Base-by-base conservation (phyloP, 2,329 filamentous ascomycete genomes). In the Trichoderma guizhouense region DNA sequence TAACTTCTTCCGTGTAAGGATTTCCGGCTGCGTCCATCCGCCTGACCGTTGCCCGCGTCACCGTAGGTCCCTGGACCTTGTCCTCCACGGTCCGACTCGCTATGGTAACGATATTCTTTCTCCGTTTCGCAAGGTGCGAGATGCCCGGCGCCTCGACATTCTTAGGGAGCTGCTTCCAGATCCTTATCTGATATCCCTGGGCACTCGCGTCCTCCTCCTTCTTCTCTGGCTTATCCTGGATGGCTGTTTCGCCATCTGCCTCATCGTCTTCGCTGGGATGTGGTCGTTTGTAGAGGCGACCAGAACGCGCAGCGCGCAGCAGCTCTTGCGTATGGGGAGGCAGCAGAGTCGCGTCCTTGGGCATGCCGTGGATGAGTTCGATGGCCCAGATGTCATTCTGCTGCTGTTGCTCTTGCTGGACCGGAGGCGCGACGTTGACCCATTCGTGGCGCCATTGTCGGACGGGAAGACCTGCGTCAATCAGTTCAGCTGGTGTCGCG, bases 391-490 rank as follows among this genome's bases (percentile, higher is more conserved):
- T 85, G 79, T 92, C 89, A 77, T 90, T 89, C 75, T 87, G 87
- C 73, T 90, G 85, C 36, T 83, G 85, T 32, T 86, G 89, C 76
- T 95, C 92, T 74, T 89, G 85, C 47, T 89, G 86, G 11, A 87
- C 84, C 14, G 89, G 89, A 67, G 93, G 91, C 75, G 89, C 90
- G 78, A 95, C 84, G 55, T 84, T 91, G 71, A 93, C 87, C 82
- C 85, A 85, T 72, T 92, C 90, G 74, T 92, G 90, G 71, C 93
- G 90, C 92, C 94, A 98, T 87, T 97, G 94, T 78, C 94, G 92
- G 72, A 98, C 92, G 18, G 95, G 95, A 12, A 98, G 87, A 72
- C 94, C 93, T 86, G 88, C 85, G 39, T 28, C 18, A n/a, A 57
- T 80, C 69, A 80, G 75, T 69, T 80, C 66, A 80, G 75, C 70